These are phyloP conservation scores for Corymbia maculata DNA, from an alignment of 345 rosid genomes.

Conservation along the genomic window DNA sequence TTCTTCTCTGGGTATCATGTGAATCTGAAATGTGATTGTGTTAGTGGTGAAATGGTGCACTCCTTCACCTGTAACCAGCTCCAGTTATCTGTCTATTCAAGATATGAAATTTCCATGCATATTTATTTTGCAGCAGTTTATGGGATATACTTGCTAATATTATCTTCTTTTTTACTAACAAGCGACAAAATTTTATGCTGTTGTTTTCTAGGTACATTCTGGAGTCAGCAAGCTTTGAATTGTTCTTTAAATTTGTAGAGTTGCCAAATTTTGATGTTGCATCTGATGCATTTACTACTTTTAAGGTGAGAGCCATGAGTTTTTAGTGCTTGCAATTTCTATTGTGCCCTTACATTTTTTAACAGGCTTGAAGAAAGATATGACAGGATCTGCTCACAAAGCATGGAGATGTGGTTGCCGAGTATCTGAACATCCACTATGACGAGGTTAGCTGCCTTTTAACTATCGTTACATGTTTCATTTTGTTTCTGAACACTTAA, in stretches of 20 bases:
- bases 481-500: not conserved
- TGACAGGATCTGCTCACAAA: conserved; percentile 87
- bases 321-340: not conserved
- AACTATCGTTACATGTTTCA: not conserved
- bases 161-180: not conserved
- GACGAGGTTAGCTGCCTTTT: conserved; percentile 53
- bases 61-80: not conserved
- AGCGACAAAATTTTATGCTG: not conserved
- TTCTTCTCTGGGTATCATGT: not conserved
- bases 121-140: not conserved
- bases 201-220: conserved; percentile 62
- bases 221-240: conserved; percentile 87
- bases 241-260: conserved; percentile 97
- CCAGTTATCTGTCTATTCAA: not conserved
- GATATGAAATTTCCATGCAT: not conserved
- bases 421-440: conserved; percentile 71
- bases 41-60: not conserved
- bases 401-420: conserved; percentile 67
- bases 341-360: not conserved
- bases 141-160: not conserved
- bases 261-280: conserved; percentile 90
- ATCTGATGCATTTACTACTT: conserved; percentile 96
- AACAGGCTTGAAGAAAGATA: not conserved
- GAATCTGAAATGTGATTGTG: not conserved
- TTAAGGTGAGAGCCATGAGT: conserved; percentile 55